Base-by-base conservation (phyloP, 805 yeast species). In the Yamadazyma paraphyllophila region DNA sequence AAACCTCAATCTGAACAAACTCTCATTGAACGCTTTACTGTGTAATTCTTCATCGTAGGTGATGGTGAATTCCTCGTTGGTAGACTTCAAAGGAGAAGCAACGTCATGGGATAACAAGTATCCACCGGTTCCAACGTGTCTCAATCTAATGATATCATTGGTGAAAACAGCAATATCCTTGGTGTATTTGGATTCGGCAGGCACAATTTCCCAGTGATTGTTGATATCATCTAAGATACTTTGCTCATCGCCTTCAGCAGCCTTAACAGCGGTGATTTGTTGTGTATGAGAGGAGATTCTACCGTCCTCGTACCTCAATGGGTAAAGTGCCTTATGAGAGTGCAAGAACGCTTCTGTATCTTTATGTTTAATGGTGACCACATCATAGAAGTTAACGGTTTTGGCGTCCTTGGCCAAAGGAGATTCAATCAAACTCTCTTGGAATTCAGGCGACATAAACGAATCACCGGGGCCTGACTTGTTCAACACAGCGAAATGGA, bases 381-480 rank as follows among this genome's bases (percentile, higher is more conserved):
- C 65, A 60, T 95, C 98, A 59, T 80, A 77, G 62, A 76, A 92
- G 55, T 89, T 79, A 36, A 94, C 80, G 29, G 77, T 81, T 56
- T 80, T 83, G 2, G 96, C 80, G 26, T 80, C 80, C 55, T 68
- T 77, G 11, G 92, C 87, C 57, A 87, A 63, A 17, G 87, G 82
- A 41, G 91, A 87, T 61, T 94, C 99, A 31, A 81, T 83, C 43
- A 94, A 75, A 29, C 96, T 84, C 59, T 89, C 96, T 70, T 94
- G 98, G 76, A 94, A 94, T 48, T 85, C 91, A 6, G 94, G 76
- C n/a, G 94, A 81, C 99, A 94, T 94, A 63, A 92, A 90, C 2
- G 77, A 75, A 62, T 94, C 97, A 50, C 99, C 99, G 4, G 97
- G 94, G 25, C 99, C 99, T 1, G 98, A 91, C 54, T 79, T 83